Conservation (phyloP, 2,329 filamentous ascomycete genomes). For the Juglanconis sp. region DNA sequence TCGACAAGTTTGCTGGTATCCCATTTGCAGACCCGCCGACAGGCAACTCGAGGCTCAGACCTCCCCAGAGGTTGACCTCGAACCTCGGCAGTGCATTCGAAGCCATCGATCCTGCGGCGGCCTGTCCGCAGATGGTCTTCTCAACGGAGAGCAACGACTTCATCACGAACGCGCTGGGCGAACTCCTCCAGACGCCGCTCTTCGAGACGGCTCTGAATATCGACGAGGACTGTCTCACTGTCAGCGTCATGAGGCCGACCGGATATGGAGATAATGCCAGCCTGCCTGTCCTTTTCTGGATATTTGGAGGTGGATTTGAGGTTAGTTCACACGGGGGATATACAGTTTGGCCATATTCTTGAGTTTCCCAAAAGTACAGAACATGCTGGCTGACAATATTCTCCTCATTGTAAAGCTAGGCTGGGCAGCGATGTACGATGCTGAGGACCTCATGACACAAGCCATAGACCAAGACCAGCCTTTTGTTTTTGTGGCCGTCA, state of each 20-base stretch:
- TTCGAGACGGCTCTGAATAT: conserved; percentile 39
- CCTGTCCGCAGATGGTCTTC: conserved; percentile 71
- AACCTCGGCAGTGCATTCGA: conserved; percentile 56
- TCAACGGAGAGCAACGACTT: conserved; percentile 40
- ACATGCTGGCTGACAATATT: conserved; percentile 3
- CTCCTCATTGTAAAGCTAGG: conserved; percentile 33
- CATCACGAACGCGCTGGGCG: conserved; percentile 43
- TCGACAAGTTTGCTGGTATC: conserved; percentile 72
- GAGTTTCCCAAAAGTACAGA: neutral
- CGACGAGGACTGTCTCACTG: conserved; percentile 42
- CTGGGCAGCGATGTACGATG: conserved; percentile 51
- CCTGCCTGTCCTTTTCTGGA: conserved; percentile 56
- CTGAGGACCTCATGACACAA: conserved; percentile 40
- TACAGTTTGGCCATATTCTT: no score
- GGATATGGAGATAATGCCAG: conserved; percentile 39
- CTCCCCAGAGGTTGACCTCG: conserved; percentile 59
- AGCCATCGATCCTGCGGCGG: conserved; percentile 54
- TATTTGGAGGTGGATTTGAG: conserved; percentile 52
- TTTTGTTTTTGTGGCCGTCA: conserved; percentile 72
- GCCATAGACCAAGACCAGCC: conserved; percentile 53
- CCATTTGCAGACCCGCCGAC: conserved; percentile 70
- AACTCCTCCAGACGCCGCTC: conserved; percentile 51
- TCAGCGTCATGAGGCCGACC: conserved; percentile 46
- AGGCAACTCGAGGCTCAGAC: conserved; percentile 63
- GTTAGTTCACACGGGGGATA: neutral